A percentile compares a stretch with the other conserved stretches of the same genome.
Conservation (phyloP, 768 basidiomycete genomes). For the Mycena rebaudengoi region DNA sequence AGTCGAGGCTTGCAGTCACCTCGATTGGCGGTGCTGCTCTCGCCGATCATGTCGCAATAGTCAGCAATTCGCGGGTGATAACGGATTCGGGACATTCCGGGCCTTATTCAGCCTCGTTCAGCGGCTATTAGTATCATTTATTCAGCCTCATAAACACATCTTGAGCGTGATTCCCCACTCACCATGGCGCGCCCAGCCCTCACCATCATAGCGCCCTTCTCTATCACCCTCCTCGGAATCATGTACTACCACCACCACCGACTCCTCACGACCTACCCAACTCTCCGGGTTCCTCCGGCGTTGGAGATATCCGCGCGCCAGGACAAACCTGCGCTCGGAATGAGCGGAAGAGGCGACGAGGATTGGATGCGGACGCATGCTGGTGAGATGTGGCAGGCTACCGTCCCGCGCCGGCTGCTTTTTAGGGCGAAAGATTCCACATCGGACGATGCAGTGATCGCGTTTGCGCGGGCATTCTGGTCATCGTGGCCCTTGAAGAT, state of each 20-base stretch:
- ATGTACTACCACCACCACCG: constrained; percentile 7
- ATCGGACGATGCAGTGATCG: not conserved
- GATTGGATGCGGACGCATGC: constrained; percentile 6
- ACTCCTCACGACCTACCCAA: constrained; percentile 1
- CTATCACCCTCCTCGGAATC: not conserved
- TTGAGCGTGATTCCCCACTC: not conserved
- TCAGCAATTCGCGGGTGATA: no score
- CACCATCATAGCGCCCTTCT: not conserved
- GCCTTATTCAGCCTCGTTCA: no score
- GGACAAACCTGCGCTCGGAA: constrained; percentile 12
- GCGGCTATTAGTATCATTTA: no score
- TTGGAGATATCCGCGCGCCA: constrained; percentile 12
- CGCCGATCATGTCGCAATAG: no score
- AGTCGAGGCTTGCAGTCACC: no score
- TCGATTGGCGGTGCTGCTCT: no score
- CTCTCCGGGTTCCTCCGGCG: not conserved
- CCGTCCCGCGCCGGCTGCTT: constrained; percentile 3
- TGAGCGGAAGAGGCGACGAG: not conserved
- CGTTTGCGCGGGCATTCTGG: constrained; percentile 19
- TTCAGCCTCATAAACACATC: no score
- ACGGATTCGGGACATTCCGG: no score
- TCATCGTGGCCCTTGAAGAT: not conserved
- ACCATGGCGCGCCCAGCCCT: not conserved
- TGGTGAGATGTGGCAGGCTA: constrained; percentile 9
- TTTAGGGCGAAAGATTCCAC: not conserved